Conservation (phyloP, 306 rosid genomes). For the Malus orientalis region DNA sequence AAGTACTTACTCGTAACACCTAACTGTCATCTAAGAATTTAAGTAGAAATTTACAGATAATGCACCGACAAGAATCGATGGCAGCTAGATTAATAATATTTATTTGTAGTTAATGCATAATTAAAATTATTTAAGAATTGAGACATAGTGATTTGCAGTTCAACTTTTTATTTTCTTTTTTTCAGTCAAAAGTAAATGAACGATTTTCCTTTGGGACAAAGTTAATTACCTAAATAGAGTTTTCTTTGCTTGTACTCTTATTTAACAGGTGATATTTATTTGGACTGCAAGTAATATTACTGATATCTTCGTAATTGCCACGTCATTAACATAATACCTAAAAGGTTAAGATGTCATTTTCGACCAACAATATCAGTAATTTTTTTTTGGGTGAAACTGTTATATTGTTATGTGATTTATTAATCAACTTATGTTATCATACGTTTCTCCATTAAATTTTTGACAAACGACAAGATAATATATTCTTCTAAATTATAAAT, state of each 20-base stretch:
- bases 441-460: too few species aligned
- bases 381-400: not conserved
- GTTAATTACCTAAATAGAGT: not conserved
- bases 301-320: not conserved
- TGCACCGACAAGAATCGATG: too few species aligned
- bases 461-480: too few species aligned
- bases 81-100: too few species aligned
- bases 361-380: not conserved
- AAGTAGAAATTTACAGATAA: fast-evolving
- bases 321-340: not conserved
- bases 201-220: not conserved
- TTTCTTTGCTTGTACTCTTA: not conserved
- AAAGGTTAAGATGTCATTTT: not conserved
- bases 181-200: not conserved
- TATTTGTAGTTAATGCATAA: too few species aligned
- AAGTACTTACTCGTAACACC: fast-evolving
- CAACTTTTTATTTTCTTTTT: not conserved
- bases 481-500: too few species aligned
- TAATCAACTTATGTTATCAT: too few species aligned
- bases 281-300: not conserved
- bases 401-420: too few species aligned
- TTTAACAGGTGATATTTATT: not conserved
- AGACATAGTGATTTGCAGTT: not conserved
- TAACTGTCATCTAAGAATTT: too few species aligned
- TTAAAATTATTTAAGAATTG: too few species aligned